Conservation (phyloP, 2,329 filamentous ascomycete species). For the Penicillium nordicum region DNA sequence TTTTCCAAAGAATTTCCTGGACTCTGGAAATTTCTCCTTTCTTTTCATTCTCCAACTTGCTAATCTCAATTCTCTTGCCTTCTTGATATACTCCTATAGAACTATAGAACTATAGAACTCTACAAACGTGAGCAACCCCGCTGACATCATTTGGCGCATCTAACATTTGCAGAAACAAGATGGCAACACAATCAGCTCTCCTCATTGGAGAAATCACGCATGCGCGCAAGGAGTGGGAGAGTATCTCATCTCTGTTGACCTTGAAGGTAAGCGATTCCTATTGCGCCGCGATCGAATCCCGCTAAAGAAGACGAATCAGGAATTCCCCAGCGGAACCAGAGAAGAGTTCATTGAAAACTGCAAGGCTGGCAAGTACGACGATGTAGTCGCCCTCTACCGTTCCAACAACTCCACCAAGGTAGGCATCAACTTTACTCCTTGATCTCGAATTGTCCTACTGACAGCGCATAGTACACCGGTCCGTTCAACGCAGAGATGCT, state of each 20-base stretch:
- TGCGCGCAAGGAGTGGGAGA: slow-evolving; percentile 44
- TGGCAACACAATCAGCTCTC: slow-evolving; percentile 39
- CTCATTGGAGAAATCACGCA: slow-evolving; percentile 46
- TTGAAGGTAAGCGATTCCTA: slow-evolving; percentile 37
- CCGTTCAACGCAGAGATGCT: slow-evolving; percentile 50
- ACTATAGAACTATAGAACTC: neutral
- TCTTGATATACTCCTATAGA: neutral
- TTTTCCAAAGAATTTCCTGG: neutral
- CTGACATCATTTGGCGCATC: slow-evolving; percentile 8
- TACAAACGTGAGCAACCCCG: neutral
- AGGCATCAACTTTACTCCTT: neutral
- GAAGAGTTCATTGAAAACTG: slow-evolving; percentile 56
- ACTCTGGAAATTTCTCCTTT: neutral
- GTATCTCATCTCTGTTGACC: slow-evolving; percentile 38
- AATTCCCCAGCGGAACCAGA: slow-evolving; percentile 51
- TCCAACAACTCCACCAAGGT: slow-evolving; percentile 56
- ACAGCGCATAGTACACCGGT: slow-evolving; percentile 38
- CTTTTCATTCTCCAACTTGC: neutral
- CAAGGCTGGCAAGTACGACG: slow-evolving; percentile 53
- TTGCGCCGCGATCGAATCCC: neutral
- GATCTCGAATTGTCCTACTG: neutral
- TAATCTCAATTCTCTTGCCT: neutral
- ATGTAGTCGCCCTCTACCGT: slow-evolving; percentile 56
- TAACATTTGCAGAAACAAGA: slow-evolving; percentile 19
- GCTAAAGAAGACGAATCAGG: neutral